These are phyloP conservation scores for Elsinoe perseae DNA, from an alignment of 2,329 filamentous ascomycete genomes.

Conservation along the genomic window DNA sequence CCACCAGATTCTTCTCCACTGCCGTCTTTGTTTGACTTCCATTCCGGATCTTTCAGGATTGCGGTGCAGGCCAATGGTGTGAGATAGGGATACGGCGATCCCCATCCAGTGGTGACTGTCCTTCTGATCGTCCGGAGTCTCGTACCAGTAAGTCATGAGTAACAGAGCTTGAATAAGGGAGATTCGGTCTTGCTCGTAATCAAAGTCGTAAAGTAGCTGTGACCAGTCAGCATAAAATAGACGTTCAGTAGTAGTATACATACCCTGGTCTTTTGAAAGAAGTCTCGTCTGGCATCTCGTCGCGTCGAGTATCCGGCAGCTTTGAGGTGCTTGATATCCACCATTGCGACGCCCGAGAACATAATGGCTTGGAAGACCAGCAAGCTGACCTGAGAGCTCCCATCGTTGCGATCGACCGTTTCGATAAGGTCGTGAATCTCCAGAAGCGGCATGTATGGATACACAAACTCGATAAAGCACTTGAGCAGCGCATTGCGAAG, in stretches of 20 bases:
- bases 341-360: conserved; percentile 85
- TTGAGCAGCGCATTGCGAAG: conserved; percentile 76
- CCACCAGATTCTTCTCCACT: conserved; percentile 98
- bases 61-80: conserved; percentile 87
- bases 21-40: conserved; percentile 61
- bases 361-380: conserved; percentile 90
- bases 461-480: conserved; percentile 79
- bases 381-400: conserved; percentile 65
- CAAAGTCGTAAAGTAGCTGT: conserved; percentile 84
- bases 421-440: conserved; percentile 55
- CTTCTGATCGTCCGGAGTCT: conserved; percentile 93
- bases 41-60: conserved; percentile 74
- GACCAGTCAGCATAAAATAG: neutral
- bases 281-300: conserved; percentile 76
- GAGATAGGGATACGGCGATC: conserved; percentile 82
- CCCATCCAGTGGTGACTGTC: conserved; percentile 99
- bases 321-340: conserved; percentile 68
- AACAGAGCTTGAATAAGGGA: conserved; percentile 80
- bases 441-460: conserved; percentile 87
- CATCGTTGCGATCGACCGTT: conserved; percentile 59
- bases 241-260: conserved; percentile 30
- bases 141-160: conserved; percentile 96
- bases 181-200: conserved; percentile 86
- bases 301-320: conserved; percentile 69
- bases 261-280: conserved; percentile 82